phyloP scores from a whole-genome alignment of 2,329 filamentous ascomycete genomes.

The Penicillium sp. region DNA sequence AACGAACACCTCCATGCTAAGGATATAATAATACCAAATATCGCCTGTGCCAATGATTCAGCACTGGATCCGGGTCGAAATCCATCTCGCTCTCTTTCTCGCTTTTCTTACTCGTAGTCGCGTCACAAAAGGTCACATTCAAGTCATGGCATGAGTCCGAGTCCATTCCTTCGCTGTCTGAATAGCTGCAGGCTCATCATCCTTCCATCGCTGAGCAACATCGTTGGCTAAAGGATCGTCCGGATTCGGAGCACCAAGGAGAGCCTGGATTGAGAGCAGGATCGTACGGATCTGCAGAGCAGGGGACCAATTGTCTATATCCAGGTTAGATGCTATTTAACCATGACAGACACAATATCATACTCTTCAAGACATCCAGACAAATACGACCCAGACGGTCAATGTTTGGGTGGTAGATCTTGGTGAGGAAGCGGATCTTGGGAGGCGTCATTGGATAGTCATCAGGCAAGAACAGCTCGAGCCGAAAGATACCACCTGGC shows the following conservation, averaged over 20 bases:
- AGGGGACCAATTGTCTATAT: constrained; percentile 91
- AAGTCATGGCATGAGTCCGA: constrained; percentile 64
- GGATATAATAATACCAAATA: constrained; percentile 4
- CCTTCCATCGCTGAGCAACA: constrained; percentile 96
- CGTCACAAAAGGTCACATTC: constrained; percentile 24
- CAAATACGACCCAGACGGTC: constrained; percentile 97
- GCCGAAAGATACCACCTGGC: constrained; percentile 78
- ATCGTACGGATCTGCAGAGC: constrained; percentile 97
- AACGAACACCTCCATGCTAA: constrained; percentile 8
- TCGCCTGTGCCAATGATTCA: constrained; percentile 13
- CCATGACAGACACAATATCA: neutral
- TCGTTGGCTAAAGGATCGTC: constrained; percentile 98
- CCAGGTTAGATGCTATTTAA: constrained; percentile 5
- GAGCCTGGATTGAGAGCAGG: constrained; percentile 93
- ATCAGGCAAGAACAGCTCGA: constrained; percentile 94
- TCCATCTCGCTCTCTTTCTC: constrained; percentile 11
- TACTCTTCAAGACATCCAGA: constrained; percentile 94
- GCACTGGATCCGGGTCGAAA: neutral
- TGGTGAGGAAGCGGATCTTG: constrained; percentile 96
- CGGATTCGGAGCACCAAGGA: constrained; percentile 92
- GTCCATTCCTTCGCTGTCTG: constrained; percentile 92
- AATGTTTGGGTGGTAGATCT: constrained; percentile 99
- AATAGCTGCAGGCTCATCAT: constrained; percentile 87
- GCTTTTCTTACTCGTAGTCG: constrained; percentile 32
- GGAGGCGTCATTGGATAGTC: constrained; percentile 99